These are phyloP conservation scores for Calocybe gambosa DNA, from an alignment of 1,284 basidiomycete species.

Conservation along the genomic window DNA sequence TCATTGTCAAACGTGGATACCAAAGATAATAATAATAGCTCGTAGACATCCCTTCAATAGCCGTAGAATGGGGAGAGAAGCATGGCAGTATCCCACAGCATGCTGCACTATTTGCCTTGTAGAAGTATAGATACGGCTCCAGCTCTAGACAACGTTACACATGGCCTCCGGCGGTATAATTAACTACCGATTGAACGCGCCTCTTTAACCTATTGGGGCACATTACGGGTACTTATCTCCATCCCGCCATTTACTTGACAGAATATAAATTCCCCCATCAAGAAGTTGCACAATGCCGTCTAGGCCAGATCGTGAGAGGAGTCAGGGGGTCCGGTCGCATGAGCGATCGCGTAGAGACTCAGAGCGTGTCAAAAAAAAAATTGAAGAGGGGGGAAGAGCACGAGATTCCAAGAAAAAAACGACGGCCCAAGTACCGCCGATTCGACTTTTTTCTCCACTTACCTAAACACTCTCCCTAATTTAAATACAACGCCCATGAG, in stretches of 20 bases:
- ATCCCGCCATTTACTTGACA: conserved; percentile 7
- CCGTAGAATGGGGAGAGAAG: neutral
- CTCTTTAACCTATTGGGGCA: neutral
- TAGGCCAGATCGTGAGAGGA: neutral
- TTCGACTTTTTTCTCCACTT: neutral
- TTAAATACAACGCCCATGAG: neutral
- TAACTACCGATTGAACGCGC: neutral
- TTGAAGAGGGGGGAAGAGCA: too few species aligned
- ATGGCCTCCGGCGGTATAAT: neutral
- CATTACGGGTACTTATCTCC: conserved; percentile 7
- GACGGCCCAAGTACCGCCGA: neutral
- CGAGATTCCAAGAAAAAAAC: too few species aligned
- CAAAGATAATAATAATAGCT: neutral
- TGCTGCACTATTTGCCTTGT: neutral
- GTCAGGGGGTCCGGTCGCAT: neutral
- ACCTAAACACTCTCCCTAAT: neutral
- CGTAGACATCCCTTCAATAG: neutral
- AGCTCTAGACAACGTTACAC: neutral
- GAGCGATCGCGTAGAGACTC: neutral
- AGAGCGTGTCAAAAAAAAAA: neutral
- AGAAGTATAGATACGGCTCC: neutral
- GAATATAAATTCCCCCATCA: neutral
- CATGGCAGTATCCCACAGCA: neutral
- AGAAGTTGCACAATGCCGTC: neutral
- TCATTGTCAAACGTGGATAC: conserved; percentile 4